Evolutionary conservation across 495 filamentous ascomycete genomes (phyloP).

Genomic region (Penicillium longicatenatum): DNA sequence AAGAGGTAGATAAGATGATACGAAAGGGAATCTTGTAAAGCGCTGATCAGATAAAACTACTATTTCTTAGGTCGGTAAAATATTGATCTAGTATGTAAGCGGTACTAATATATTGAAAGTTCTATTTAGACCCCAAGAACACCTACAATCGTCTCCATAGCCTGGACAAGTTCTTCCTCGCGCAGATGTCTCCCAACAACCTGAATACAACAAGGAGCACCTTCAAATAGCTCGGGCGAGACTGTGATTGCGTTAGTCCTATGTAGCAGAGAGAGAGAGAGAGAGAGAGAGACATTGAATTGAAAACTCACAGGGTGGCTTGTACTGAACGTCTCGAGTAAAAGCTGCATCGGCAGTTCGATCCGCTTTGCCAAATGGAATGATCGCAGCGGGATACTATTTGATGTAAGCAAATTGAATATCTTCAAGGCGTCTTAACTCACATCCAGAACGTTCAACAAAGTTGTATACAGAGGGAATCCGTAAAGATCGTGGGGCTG

Average conservation of each 20-base stretch:
- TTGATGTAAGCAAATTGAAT: background rate
- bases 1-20: background rate
- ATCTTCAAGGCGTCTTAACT: background rate
- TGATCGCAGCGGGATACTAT: constrained; percentile 23
- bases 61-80: too few relatives aligned
- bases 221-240: constrained; percentile 12
- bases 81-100: too few relatives aligned
- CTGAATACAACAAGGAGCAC: constrained; percentile 24
- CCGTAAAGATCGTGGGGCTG: constrained; percentile 17
- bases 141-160: background rate
- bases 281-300: background rate
- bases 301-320: constrained; percentile 21
- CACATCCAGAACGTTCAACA: constrained; percentile 24
- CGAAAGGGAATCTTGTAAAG: background rate
- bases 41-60: too few relatives aligned
- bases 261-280: background rate
- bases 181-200: constrained; percentile 17
- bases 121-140: background rate
- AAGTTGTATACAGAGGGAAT: constrained; percentile 16
- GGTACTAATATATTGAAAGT: background rate
- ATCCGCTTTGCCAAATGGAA: constrained; percentile 21
- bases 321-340: constrained; percentile 20
- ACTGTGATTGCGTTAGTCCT: constrained; percentile 1
- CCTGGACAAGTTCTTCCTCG: constrained; percentile 19
- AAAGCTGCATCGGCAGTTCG: constrained; percentile 15